Evolutionary conservation across 1,284 basidiomycete genomes (phyloP), one percentile per base, ranked within the genome.

Genomic region (Tetrapyrgos nigripes): DNA sequence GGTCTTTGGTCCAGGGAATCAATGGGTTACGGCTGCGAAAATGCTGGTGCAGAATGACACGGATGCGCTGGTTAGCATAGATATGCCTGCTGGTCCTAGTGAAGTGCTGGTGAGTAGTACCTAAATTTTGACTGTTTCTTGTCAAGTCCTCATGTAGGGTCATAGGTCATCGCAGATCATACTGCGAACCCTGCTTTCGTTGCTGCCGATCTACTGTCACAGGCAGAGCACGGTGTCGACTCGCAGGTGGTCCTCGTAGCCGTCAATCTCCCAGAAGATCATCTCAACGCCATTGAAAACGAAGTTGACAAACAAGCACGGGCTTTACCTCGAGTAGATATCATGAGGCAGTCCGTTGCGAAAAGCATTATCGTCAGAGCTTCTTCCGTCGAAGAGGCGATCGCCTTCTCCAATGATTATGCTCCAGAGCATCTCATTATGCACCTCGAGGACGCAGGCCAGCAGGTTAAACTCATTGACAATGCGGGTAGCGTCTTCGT

Each of bases 21-120:
- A 99, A 74, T 99, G 97, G 92, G 97, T 99, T 26, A 99, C 97
- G 0, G 97, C 97, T 1, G 97, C 97, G 58, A 99, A 99, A 82
- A 98, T 99, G 97, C 78, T 98, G 62, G 96, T 98, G 21, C 96
- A 98, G 76, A 98, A 98, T 74, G 97, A 99, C 73, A 96, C 96
- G n/a, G 93, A 96, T 70, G 97, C 97, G 4, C 79, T 96, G 60
- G 95, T 98, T 10, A 92, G 93, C 21, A 99, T 99, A 70, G 97
- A 99, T 76, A 99, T 99, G 95, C 97, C 97, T 37, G 97, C 97
- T 23, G 97, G 97, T 6, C 97, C 97, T 13, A 96, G 94, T 8
- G 96, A 98, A 76, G 96, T 98, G 28, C 79, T 98, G 66, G 96
- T 96, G 68, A 79, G 93, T 86, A 17, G 19, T 27, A 40, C 45